Conservation (phyloP, 2,329 filamentous ascomycete species). For the Sodiomyces alkalinus region DNA sequence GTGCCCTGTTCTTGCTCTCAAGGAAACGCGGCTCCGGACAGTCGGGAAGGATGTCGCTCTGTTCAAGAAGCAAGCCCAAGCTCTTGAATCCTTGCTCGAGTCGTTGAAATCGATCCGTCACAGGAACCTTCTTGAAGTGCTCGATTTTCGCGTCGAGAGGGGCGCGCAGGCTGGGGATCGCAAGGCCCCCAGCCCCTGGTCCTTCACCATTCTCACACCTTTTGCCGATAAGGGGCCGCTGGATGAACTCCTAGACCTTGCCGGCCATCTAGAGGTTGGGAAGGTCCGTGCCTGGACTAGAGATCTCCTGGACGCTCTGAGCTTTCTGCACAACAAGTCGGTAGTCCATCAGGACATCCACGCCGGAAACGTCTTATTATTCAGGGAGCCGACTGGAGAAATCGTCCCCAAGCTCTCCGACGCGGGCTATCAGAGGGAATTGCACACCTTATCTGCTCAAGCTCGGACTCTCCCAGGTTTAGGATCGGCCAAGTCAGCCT, state of each 20-base stretch:
- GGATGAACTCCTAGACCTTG: slow-evolving; percentile 65
- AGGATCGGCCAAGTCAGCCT: slow-evolving; percentile 54
- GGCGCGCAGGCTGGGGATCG: slow-evolving; percentile 23
- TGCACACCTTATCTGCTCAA: slow-evolving; percentile 45
- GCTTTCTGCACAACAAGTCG: slow-evolving; percentile 73
- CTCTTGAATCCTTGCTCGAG: slow-evolving; percentile 63
- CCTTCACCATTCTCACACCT: slow-evolving; percentile 59
- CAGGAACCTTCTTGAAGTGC: slow-evolving; percentile 59
- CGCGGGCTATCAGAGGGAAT: slow-evolving; percentile 51
- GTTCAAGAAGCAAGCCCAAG: slow-evolving; percentile 62
- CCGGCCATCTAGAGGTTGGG: slow-evolving; percentile 56
- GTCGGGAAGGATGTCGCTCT: slow-evolving; percentile 41
- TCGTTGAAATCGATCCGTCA: slow-evolving; percentile 61
- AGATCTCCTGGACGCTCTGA: slow-evolving; percentile 75
- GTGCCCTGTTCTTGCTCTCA: slow-evolving; percentile 55
- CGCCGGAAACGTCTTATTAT: slow-evolving; percentile 63
- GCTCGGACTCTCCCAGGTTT: slow-evolving; percentile 35
- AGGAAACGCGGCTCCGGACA: slow-evolving; percentile 48
- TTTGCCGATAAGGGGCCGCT: slow-evolving; percentile 72
- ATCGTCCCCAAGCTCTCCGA: slow-evolving; percentile 63
- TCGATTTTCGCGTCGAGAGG: slow-evolving; percentile 68
- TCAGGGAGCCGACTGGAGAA: slow-evolving; percentile 51
- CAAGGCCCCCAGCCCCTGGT: slow-evolving; percentile 37
- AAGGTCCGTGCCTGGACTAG: slow-evolving; percentile 83
- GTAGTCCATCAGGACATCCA: slow-evolving; percentile 76